A percentile compares a stretch with the other conserved stretches of the same genome.
Evolutionary conservation across 768 basidiomycete species (phyloP).

Genomic region (Boletus huronensis): DNA sequence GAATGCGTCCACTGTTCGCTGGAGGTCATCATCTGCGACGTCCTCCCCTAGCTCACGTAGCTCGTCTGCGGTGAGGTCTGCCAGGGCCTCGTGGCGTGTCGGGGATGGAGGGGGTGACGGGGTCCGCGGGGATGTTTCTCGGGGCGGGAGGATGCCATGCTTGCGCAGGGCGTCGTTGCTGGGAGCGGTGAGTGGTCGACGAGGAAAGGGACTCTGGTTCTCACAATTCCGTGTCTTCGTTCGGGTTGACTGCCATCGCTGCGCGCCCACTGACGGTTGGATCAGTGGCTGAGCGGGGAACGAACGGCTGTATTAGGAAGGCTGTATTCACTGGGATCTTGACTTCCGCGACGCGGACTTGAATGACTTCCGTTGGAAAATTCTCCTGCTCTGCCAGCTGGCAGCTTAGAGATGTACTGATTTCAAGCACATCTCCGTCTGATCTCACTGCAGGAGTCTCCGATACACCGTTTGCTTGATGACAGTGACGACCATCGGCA

Average conservation of each 20-base stretch:
- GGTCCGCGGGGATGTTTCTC: constrained; percentile 59
- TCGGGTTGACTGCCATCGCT: constrained; percentile 63
- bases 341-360: constrained; percentile 24
- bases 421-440: constrained; percentile 3
- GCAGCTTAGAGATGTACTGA: constrained; percentile 24
- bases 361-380: constrained; percentile 13
- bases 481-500: constrained; percentile 21
- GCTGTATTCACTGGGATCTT: constrained; percentile 24
- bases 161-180: constrained; percentile 95
- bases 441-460: constrained; percentile 10
- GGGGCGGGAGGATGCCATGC: constrained; percentile 85
- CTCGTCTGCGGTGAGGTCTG: constrained; percentile 59
- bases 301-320: constrained; percentile 22
- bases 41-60: constrained; percentile 72
- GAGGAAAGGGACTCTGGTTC: constrained; percentile 24
- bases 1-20: constrained; percentile 66
- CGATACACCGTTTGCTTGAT: constrained; percentile 20
- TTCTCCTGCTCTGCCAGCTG: constrained; percentile 1
- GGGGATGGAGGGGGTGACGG: constrained; percentile 84
- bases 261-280: constrained; percentile 8
- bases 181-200: neutral
- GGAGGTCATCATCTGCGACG: constrained; percentile 68
- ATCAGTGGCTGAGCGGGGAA: constrained; percentile 5
- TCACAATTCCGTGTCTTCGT: constrained; percentile 97
- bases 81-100: constrained; percentile 62